Percentiles rank a stretch among this genome's conserved stretches.
phyloP scores from a whole-genome alignment of 2,329 filamentous ascomycete genomes.

The Penicillium sp. region DNA sequence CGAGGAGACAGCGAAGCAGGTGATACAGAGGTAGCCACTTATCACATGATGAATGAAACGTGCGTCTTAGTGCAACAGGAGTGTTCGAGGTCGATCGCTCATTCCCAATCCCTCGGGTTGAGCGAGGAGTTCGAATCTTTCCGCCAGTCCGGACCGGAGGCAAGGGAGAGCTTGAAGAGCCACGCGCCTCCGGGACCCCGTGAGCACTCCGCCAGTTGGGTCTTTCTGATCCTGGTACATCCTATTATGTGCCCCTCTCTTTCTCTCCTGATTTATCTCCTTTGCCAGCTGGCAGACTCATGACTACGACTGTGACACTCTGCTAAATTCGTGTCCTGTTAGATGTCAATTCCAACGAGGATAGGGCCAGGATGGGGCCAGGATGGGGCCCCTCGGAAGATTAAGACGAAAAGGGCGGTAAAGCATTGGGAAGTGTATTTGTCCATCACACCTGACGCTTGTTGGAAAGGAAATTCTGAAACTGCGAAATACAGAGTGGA shows the following conservation, averaged over 20 bases:
- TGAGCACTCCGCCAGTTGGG: neutral
- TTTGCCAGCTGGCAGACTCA: constrained; percentile 25
- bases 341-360: constrained; percentile 1
- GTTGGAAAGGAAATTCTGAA: constrained; percentile 7
- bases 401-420: constrained; percentile 21
- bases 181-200: neutral
- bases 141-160: constrained; percentile 10
- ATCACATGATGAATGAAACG: constrained; percentile 34
- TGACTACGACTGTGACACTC: constrained; percentile 26
- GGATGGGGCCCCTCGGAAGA: constrained; percentile 22
- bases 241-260: neutral
- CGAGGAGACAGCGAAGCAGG: constrained; percentile 10
- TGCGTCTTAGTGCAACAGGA: constrained; percentile 23
- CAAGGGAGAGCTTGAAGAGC: neutral
- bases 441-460: constrained; percentile 12
- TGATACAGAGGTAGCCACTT: constrained; percentile 1
- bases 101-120: constrained; percentile 13
- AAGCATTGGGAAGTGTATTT: constrained; percentile 2
- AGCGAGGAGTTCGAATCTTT: neutral
- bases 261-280: neutral
- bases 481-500: neutral
- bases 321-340: constrained; percentile 16
- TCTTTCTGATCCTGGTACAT: constrained; percentile 3
- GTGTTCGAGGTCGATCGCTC: constrained; percentile 11
- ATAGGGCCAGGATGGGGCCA: constrained; percentile 6